phyloP scores from a whole-genome alignment of 371 early-diverging fungal genomes.

The Mucor mucedo region DNA sequence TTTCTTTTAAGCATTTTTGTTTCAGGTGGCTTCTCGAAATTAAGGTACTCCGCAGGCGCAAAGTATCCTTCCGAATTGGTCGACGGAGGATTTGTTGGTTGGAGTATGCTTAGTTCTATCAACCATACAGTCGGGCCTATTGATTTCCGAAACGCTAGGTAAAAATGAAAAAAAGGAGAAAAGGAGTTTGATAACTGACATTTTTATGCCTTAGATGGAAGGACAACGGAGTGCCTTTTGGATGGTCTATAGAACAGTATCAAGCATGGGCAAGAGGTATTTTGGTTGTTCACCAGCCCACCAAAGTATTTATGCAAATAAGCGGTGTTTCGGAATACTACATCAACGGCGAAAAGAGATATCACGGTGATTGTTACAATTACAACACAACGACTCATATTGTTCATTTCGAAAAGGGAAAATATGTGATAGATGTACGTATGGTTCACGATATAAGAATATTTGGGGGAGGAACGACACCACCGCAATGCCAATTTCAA shows the following conservation, averaged over 20 bases:
- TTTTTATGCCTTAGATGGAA: constrained; percentile 49
- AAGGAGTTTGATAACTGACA: neutral
- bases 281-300: constrained; percentile 24
- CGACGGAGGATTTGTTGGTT: constrained; percentile 54
- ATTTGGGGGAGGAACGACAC: constrained; percentile 59
- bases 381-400: constrained; percentile 48
- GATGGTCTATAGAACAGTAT: constrained; percentile 62
- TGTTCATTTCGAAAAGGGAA: constrained; percentile 41
- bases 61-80: constrained; percentile 71
- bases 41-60: constrained; percentile 48
- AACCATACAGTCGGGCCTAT: constrained; percentile 40
- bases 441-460: constrained; percentile 68
- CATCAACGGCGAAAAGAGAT: constrained; percentile 35
- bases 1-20: too few relatives aligned
- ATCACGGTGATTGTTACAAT: constrained; percentile 53
- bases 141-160: constrained; percentile 42
- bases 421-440: constrained; percentile 58
- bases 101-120: too few relatives aligned
- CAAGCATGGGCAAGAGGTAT: constrained; percentile 57
- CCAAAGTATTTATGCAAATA: constrained; percentile 39
- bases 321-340: constrained; percentile 54
- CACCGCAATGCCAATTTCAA: constrained; percentile 53
- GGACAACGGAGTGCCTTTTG: constrained; percentile 59
- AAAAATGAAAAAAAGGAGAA: neutral
- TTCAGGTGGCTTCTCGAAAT: constrained; percentile 61